phyloP scores from a whole-genome alignment of 1,139 yeast genomes.

The Lodderomyces oxycetoniae region DNA sequence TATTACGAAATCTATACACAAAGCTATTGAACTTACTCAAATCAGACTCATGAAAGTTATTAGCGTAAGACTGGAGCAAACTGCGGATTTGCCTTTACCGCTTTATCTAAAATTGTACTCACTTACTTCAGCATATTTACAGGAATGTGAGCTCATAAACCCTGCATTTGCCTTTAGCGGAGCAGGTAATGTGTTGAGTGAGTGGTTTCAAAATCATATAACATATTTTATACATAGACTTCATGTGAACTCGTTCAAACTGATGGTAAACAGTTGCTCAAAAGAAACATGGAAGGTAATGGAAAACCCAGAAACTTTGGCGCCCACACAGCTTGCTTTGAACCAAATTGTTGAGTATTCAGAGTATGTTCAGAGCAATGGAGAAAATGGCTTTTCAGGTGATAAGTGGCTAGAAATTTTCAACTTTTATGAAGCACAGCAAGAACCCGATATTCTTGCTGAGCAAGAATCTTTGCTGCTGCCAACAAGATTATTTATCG shows the following conservation, averaged over 20 bases:
- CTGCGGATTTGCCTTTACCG: slow-evolving; percentile 49
- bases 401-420: slow-evolving; percentile 45
- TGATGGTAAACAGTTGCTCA: slow-evolving; percentile 50
- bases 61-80: slow-evolving; percentile 71
- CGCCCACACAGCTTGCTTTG: slow-evolving; percentile 46
- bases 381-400: slow-evolving; percentile 25
- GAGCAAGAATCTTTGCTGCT: slow-evolving; percentile 32
- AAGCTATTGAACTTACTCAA: slow-evolving; percentile 71
- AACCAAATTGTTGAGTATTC: slow-evolving; percentile 54
- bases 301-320: slow-evolving; percentile 22
- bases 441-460: neutral
- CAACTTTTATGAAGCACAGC: slow-evolving; percentile 21
- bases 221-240: slow-evolving; percentile 54
- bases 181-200: slow-evolving; percentile 50
- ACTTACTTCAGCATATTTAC: slow-evolving; percentile 62
- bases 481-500: slow-evolving; percentile 9
- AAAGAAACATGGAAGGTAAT: slow-evolving; percentile 79
- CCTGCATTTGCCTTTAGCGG: slow-evolving; percentile 63
- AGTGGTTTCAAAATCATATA: slow-evolving; percentile 63
- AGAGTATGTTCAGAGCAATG: slow-evolving; percentile 35
- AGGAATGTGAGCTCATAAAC: slow-evolving; percentile 80
- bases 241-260: slow-evolving; percentile 48
- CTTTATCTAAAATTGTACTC: slow-evolving; percentile 65
- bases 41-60: slow-evolving; percentile 73
- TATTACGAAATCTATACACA: slow-evolving; percentile 55